Percentiles rank a stretch among this genome's conserved stretches.
Conservation (phyloP, 345 rosid genomes). For the Syzygium jambos region DNA sequence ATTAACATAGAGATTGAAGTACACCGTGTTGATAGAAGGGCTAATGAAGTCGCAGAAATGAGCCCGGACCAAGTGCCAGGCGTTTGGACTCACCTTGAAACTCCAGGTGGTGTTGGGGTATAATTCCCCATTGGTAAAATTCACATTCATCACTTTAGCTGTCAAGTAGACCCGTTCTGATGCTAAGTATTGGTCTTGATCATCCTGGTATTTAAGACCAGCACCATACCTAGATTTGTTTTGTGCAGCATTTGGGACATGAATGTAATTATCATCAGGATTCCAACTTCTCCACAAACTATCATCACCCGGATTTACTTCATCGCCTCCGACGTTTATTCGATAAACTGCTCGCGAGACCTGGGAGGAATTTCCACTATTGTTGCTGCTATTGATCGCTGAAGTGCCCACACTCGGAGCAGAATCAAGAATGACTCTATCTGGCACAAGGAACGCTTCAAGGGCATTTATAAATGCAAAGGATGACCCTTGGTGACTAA, state of each 20-base stretch:
- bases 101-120: constrained; percentile 37
- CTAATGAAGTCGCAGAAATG: constrained; percentile 49
- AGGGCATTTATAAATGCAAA: constrained; percentile 59
- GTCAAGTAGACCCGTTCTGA: constrained; percentile 37
- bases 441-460: constrained; percentile 38
- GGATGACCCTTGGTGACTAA: constrained; percentile 28
- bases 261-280: constrained; percentile 22
- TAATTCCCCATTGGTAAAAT: neutral
- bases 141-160: constrained; percentile 17
- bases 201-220: neutral
- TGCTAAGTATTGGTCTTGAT: neutral
- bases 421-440: constrained; percentile 9
- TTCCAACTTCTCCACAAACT: constrained; percentile 34
- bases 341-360: constrained; percentile 26
- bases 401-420: neutral
- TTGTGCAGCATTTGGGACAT: neutral
- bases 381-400: neutral
- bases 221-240: rapidly evolving
- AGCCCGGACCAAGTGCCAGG: constrained; percentile 31
- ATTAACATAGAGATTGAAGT: constrained; percentile 35
- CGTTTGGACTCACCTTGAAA: constrained; percentile 24
- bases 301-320: constrained; percentile 19
- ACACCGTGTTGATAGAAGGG: neutral
- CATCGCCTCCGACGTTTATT: constrained; percentile 36
- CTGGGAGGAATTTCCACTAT: constrained; percentile 4